Evolutionary conservation across 2,329 filamentous ascomycete genomes (phyloP).

Genomic region (Akanthomyces lecanii): DNA sequence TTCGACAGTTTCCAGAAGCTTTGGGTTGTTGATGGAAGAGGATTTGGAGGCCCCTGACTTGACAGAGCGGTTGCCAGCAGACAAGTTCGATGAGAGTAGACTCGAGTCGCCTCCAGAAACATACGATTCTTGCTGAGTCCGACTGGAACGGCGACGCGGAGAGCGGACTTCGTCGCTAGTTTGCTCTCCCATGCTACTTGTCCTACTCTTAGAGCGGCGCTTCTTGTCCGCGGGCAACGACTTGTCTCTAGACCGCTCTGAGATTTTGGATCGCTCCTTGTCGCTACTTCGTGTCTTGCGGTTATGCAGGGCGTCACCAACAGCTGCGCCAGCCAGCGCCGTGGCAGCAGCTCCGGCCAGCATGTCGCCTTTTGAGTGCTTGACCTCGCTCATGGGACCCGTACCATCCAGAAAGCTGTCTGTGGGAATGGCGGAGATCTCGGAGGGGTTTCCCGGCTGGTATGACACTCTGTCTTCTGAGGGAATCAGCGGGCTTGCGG

Average conservation of each 20-base stretch:
- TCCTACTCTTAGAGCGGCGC: constrained; percentile 43
- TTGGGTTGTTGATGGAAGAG: constrained; percentile 88
- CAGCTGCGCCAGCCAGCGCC: constrained; percentile 18
- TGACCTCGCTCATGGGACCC: constrained; percentile 40
- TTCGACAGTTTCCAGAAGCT: constrained; percentile 84
- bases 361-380: constrained; percentile 38
- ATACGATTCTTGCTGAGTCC: constrained; percentile 48
- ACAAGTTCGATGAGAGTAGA: constrained; percentile 49
- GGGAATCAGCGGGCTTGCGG: constrained; percentile 64
- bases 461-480: constrained; percentile 50
- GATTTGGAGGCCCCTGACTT: constrained; percentile 51
- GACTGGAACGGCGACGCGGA: constrained; percentile 47
- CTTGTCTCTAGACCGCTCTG: constrained; percentile 42
- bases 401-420: constrained; percentile 61
- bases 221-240: constrained; percentile 43
- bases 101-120: constrained; percentile 53
- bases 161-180: constrained; percentile 43
- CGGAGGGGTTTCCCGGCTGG: constrained; percentile 65
- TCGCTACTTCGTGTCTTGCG: constrained; percentile 42
- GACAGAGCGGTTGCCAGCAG: constrained; percentile 51
- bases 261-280: constrained; percentile 39
- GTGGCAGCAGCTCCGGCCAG: constrained; percentile 36
- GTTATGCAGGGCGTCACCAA: constrained; percentile 30
- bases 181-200: constrained; percentile 46
- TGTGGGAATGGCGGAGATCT: constrained; percentile 73